Evolutionary conservation across 2,329 filamentous ascomycete species (phyloP), one percentile per base, ranked within the genome.

Genomic region (Penicillium sp.): DNA sequence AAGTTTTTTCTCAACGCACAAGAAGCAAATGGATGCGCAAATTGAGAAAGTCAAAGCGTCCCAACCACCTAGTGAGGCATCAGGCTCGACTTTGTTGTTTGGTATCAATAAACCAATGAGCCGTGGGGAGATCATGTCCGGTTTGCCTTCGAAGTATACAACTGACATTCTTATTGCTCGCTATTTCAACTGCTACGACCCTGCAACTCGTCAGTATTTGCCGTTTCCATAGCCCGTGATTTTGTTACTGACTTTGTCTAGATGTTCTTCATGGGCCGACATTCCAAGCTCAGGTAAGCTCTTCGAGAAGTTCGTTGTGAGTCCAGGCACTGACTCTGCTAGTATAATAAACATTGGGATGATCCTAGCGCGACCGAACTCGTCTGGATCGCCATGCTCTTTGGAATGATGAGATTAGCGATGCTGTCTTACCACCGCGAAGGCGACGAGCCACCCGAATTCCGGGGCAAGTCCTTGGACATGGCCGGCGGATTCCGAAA

Each of bases 1-100:
- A 65, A 90, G 85, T 59, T 96, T 93, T 71, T 97, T 95, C 62
- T 72, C 73, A 17, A 81, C 78, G 32, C 88, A 96, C 70, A 94
- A 93, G 67, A 90, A 93, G 64, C 89, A 96, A 57, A 77, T 91
- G 52, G 88, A 94, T 64, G 83, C 83, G 51, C 89, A 90, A 59
- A 82, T 88, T 59, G 82, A 87, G 60, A 85, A 82, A 60, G 82
- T 95, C 45, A 79, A 84, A 64, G 80, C 81, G 39, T 81, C 81
- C 34, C 88, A 85, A 60, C 68, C 72, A 41, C 68, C 71, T 32
- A 73, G 75, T 32, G 71, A 76, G 51, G 57, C 66, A 38, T 77
- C 83, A 15, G 86, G 85, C 1, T 87, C 86, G 2, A 84, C 86
- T 0, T 84, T 96, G 57, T 73, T 97, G 9, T 84, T 95, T 55